phyloP scores from a whole-genome alignment of 2,329 filamentous ascomycete genomes.

The Scleromitrula shiraiana region DNA sequence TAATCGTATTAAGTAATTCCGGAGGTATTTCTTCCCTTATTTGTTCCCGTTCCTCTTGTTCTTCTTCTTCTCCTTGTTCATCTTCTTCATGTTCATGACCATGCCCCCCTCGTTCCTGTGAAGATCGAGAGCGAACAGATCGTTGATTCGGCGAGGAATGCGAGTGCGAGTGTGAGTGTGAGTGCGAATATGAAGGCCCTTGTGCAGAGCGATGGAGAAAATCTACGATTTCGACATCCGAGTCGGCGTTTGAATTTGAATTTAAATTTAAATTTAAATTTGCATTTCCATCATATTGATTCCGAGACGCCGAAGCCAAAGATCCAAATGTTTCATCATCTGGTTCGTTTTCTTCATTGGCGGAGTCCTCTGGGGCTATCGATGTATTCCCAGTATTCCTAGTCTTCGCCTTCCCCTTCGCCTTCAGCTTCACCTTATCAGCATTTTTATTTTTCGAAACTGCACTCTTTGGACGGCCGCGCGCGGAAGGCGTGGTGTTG shows the following conservation, averaged over 20 bases:
- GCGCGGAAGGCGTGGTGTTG: conserved; percentile 3
- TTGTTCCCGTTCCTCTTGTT: conserved; percentile 8
- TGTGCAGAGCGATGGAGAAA: neutral
- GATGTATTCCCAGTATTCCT: too few relatives aligned
- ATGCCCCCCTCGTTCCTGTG: too few relatives aligned
- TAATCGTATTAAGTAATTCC: conserved; percentile 64
- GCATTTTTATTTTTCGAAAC: conserved; percentile 7
- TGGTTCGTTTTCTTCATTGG: neutral
- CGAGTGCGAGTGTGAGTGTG: too few relatives aligned
- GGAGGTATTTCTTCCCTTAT: conserved; percentile 47
- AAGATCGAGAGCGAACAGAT: too few relatives aligned
- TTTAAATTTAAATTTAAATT: too few relatives aligned
- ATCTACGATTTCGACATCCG: neutral
- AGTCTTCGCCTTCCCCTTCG: too few relatives aligned
- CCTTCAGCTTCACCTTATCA: neutral
- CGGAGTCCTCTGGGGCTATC: too few relatives aligned
- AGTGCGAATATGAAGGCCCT: too few relatives aligned
- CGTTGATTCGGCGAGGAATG: too few relatives aligned
- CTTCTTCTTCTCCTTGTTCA: conserved; percentile 5
- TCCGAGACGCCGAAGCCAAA: too few relatives aligned
- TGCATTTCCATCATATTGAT: too few relatives aligned
- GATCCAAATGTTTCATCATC: too few relatives aligned
- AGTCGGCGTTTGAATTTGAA: neutral
- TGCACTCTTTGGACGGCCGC: conserved; percentile 12
- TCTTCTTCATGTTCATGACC: neutral